phyloP scores from a whole-genome alignment of 1,284 basidiomycete genomes.

The Boletus hoseneyae region DNA sequence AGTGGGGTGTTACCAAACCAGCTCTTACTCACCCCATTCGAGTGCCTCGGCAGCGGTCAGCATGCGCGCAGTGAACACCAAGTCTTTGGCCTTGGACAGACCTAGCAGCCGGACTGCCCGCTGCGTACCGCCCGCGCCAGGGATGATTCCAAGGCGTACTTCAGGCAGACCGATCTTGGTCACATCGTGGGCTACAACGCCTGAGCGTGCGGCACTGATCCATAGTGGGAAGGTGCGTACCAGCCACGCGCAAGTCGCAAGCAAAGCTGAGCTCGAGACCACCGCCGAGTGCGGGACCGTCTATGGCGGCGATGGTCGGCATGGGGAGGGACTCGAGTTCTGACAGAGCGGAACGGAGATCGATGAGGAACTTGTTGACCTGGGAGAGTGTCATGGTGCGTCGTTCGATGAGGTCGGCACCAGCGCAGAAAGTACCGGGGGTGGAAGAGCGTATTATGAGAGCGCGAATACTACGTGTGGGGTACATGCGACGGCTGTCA shows the following conservation, averaged over 20 bases:
- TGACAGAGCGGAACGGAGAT: constrained; percentile 70
- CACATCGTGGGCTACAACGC: constrained; percentile 46
- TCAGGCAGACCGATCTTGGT: constrained; percentile 75
- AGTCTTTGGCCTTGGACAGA: constrained; percentile 79
- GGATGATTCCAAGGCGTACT: constrained; percentile 85
- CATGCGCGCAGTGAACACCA: constrained; percentile 67
- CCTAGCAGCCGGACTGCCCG: constrained; percentile 82
- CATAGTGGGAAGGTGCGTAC: constrained; percentile 35
- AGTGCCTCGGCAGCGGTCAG: constrained; percentile 65
- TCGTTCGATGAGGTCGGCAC: constrained; percentile 87
- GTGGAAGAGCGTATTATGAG: constrained; percentile 78
- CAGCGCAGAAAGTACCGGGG: constrained; percentile 83
- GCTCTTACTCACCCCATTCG: constrained; percentile 58
- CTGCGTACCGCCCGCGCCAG: constrained; percentile 94
- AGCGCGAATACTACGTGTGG: constrained; percentile 57
- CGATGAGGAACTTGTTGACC: constrained; percentile 76
- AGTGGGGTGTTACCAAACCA: not conserved
- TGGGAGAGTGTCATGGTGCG: constrained; percentile 74
- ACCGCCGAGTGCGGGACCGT: constrained; percentile 90
- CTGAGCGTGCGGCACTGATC: not conserved
- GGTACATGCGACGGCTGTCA: not conserved
- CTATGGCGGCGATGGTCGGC: constrained; percentile 90
- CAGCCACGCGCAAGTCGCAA: constrained; percentile 86
- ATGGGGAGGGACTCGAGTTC: constrained; percentile 78
- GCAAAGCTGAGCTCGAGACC: constrained; percentile 85